A percentile compares a stretch with the other conserved stretches of the same genome.
Evolutionary conservation across 148 eudicot genomes (phyloP).

Genomic region (Heliamphora exappendiculata): DNA sequence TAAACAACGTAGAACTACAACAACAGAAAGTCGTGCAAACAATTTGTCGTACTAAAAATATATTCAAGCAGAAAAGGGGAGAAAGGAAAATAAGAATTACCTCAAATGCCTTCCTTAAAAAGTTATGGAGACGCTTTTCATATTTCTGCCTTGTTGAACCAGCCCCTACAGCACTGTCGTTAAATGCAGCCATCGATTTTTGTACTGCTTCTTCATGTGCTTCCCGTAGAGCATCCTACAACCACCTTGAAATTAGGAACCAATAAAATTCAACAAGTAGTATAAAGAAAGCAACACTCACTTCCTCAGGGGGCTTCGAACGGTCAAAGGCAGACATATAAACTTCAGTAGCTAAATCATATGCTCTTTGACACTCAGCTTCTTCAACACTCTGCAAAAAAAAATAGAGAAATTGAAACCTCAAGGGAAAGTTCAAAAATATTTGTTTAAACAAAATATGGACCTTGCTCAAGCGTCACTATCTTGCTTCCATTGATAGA

Average conservation of each 20-base stretch:
- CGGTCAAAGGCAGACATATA: conserved; percentile 85
- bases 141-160: conserved; percentile 78
- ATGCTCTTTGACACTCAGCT: conserved; percentile 91
- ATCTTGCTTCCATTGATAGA: not conserved
- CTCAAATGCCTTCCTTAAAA: conserved; percentile 82
- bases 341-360: conserved; percentile 70
- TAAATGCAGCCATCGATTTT: conserved; percentile 56
- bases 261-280: conserved; percentile 1
- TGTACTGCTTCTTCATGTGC: conserved; percentile 80
- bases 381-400: conserved; percentile 80
- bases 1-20: not conserved
- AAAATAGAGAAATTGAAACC: conserved; percentile 4
- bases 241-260: conserved; percentile 16
- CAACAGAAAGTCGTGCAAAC: not conserved
- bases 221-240: conserved; percentile 76
- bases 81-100: conserved; percentile 26
- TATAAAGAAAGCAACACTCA: conserved; percentile 29
- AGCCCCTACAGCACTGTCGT: conserved; percentile 76
- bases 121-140: conserved; percentile 72
- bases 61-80: not conserved
- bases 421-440: not conserved
- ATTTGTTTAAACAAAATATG: not conserved
- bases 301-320: conserved; percentile 93
- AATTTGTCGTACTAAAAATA: not conserved
- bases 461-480: not conserved